Conservation (phyloP, 345 rosid species). For the Boechera divaricarpa region DNA sequence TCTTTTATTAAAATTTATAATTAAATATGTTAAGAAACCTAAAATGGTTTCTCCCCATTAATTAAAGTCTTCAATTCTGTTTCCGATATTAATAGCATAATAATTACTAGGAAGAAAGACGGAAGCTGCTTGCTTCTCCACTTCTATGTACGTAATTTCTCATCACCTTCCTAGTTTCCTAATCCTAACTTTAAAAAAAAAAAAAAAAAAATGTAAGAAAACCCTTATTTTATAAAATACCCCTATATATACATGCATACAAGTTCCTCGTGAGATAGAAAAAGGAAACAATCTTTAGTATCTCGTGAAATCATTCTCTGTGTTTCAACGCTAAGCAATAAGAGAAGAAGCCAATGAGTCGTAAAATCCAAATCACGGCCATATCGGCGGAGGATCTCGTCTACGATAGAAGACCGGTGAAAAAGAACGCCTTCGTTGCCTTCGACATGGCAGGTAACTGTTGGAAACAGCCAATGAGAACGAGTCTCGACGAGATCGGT, state of each 20-base stretch:
- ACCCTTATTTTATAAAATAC: neutral
- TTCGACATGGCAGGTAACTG: conserved; percentile 19
- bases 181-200: neutral
- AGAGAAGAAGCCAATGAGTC: neutral
- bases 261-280: neutral
- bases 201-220: too few relatives aligned
- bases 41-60: too few relatives aligned
- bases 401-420: conserved; percentile 16
- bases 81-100: conserved; percentile 8
- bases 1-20: too few relatives aligned
- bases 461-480: neutral
- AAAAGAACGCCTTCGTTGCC: conserved; percentile 16
- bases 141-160: neutral
- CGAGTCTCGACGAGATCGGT: conserved; percentile 17
- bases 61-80: neutral
- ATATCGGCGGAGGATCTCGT: conserved; percentile 33
- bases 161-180: conserved; percentile 19
- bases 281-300: neutral
- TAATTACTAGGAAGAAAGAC: neutral
- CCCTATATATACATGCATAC: neutral
- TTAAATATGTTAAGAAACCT: too few relatives aligned
- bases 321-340: neutral
- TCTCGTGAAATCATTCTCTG: conserved; percentile 1
- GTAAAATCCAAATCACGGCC: conserved; percentile 32
- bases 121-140: conserved; percentile 10